Evolutionary conservation across 208 protist species (phyloP).

Genomic region (Leishmania tarentolae): DNA sequence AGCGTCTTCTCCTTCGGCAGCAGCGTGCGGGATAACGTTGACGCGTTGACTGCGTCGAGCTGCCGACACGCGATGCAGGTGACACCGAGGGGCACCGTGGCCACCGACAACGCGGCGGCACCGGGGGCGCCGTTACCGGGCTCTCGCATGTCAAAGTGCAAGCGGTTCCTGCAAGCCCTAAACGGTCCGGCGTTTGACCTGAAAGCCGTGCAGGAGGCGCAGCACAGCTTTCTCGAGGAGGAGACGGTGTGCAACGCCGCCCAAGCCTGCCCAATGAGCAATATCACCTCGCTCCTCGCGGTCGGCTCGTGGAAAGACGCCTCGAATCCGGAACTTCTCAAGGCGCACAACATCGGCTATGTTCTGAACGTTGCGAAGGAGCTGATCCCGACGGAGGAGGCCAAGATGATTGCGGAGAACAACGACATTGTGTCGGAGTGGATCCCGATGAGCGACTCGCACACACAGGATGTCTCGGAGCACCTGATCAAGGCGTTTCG

Average conservation of each 20-base stretch:
- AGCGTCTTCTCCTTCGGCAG: slow-evolving; percentile 36
- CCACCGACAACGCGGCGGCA: neutral
- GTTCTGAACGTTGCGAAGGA: slow-evolving; percentile 85
- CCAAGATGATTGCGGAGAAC: slow-evolving; percentile 21
- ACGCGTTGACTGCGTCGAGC: neutral
- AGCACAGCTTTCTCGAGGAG: slow-evolving; percentile 23
- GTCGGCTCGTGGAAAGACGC: slow-evolving; percentile 84
- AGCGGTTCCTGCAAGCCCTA: slow-evolving; percentile 35
- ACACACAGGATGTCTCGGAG: slow-evolving; percentile 52
- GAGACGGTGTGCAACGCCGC: slow-evolving; percentile 69
- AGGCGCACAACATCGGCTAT: slow-evolving; percentile 55
- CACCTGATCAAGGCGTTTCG: slow-evolving; percentile 67
- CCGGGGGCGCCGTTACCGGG: neutral
- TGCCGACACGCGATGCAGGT: neutral
- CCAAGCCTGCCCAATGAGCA: slow-evolving; percentile 58
- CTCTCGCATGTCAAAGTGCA: slow-evolving; percentile 47
- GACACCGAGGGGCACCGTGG: neutral
- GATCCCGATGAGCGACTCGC: slow-evolving; percentile 77
- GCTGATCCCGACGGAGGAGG: slow-evolving; percentile 38
- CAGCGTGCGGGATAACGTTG: slow-evolving; percentile 23
- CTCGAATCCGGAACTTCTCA: slow-evolving; percentile 48
- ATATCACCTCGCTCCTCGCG: slow-evolving; percentile 62
- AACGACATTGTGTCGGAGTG: slow-evolving; percentile 41
- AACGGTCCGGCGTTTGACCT: slow-evolving; percentile 67
- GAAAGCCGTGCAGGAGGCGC: slow-evolving; percentile 44